These are phyloP conservation scores for Penicillium psychrofluorescens DNA, from an alignment of 495 filamentous ascomycete species.

Conservation along the genomic window DNA sequence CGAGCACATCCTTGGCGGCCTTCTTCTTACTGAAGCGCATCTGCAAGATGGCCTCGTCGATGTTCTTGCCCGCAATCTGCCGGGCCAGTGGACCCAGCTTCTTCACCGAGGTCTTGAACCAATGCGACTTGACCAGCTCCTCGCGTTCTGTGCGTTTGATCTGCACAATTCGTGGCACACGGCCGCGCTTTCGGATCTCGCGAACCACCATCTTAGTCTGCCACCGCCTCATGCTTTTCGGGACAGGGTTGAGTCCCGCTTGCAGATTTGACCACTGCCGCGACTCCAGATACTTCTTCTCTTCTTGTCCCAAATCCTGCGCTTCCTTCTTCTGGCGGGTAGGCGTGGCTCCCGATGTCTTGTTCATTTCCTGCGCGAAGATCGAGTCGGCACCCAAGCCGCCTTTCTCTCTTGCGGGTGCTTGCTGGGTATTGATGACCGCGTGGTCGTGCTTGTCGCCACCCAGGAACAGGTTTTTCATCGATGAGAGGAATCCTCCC, in stretches of 20 bases:
- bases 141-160: constrained; percentile 71
- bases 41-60: constrained; percentile 88
- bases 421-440: constrained; percentile 18
- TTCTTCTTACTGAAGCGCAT: constrained; percentile 96
- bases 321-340: constrained; percentile 4
- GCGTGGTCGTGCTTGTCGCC: constrained; percentile 20
- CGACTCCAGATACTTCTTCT: constrained; percentile 16
- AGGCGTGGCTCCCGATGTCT: constrained; percentile 23
- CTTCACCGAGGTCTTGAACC: constrained; percentile 75
- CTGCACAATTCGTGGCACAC: constrained; percentile 51
- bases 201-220: constrained; percentile 75
- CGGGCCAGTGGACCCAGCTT: constrained; percentile 76
- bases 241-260: constrained; percentile 61
- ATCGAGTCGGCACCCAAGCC: constrained; percentile 32
- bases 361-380: constrained; percentile 31
- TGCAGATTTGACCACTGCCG: constrained; percentile 45
- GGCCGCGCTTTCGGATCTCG: constrained; percentile 57
- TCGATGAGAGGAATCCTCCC: constrained; percentile 14
- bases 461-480: constrained; percentile 36
- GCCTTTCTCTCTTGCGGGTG: constrained; percentile 29
- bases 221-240: constrained; percentile 58
- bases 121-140: constrained; percentile 52
- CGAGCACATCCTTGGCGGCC: constrained; percentile 69
- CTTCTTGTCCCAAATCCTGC: constrained; percentile 6
- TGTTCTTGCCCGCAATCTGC: constrained; percentile 84